Base-by-base conservation (phyloP, 1,284 basidiomycete species). In the Tranzscheliella williamsii region DNA sequence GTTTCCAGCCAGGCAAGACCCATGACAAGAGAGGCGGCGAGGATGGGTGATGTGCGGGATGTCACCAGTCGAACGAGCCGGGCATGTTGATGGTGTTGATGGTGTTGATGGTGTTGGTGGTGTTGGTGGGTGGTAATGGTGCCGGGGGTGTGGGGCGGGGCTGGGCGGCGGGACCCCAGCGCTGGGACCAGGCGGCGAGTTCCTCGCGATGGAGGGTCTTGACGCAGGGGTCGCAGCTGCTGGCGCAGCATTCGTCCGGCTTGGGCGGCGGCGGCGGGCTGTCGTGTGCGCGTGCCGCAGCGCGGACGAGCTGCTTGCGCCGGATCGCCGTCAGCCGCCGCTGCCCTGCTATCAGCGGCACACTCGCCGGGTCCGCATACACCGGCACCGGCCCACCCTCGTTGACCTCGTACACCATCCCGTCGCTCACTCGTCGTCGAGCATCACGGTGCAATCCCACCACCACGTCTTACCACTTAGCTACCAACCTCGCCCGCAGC, bases 161-260 rank as follows among this genome's bases (percentile, higher is more conserved):
- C n/a, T 45, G 38, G 8, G 54, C 63, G 1, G 31, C 48, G 0
- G 20, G 24, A 1, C 68, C 65, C 66, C 68, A 70, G 11, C 68
- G 23, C 23, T 70, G 47, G 1, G 43, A 12, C 68, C 68, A 70
- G 17, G 53, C 61, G 4, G 17, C 41, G 5, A 63, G 39, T 42
- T 70, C 68, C 24, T 69, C 66, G 37, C 50, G 60, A 62, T 66
- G 69, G 1, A 70, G 65, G 17, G 50, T 51, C 42, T 65, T 64
- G n/a, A 70, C 68, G 42, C 68, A 70, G 0, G 68, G 68, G 13
- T 55, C 46, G 35, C 68, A 70, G 36, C 44, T 46, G 39, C 57
- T 62, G 0, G 62, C 68, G 24, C 68, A 70, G 36, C 68, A 70
- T 26, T 70, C 68, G 47, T 58, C 54, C 9, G 61, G 57, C 15